A percentile compares a stretch with the other conserved stretches of the same genome.
Evolutionary conservation across 371 early-diverging fungal genomes (phyloP).

Genomic region (Parasitella parasitica): DNA sequence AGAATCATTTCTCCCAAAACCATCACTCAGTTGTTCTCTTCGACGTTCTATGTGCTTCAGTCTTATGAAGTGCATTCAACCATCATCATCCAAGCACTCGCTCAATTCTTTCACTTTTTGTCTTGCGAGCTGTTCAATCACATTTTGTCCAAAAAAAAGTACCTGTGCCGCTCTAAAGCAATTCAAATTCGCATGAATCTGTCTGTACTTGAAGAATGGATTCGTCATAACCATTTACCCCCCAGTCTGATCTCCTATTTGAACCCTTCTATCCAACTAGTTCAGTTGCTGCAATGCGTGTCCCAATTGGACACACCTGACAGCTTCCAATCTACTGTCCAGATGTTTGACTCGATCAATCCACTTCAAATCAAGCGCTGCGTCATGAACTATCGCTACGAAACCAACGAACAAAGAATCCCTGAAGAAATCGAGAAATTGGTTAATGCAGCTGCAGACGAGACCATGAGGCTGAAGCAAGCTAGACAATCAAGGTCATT

Average conservation of each 20-base stretch:
- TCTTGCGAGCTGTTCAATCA: slow-evolving; percentile 82
- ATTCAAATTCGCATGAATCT: slow-evolving; percentile 85
- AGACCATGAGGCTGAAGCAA: slow-evolving; percentile 54
- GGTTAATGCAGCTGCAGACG: slow-evolving; percentile 46
- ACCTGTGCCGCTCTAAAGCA: slow-evolving; percentile 77
- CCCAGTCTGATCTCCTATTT: slow-evolving; percentile 47
- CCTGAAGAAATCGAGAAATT: slow-evolving; percentile 72
- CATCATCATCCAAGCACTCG: slow-evolving; percentile 64
- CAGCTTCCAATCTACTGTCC: slow-evolving; percentile 70
- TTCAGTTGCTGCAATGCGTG: slow-evolving; percentile 80
- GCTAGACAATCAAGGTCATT: slow-evolving; percentile 44
- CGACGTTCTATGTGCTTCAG: slow-evolving; percentile 57
- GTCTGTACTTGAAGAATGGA: slow-evolving; percentile 83
- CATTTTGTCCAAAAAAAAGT: slow-evolving; percentile 74
- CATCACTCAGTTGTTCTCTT: slow-evolving; percentile 62
- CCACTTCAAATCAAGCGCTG: slow-evolving; percentile 70
- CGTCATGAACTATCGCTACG: slow-evolving; percentile 79
- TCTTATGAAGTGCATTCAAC: slow-evolving; percentile 66
- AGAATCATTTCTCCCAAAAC: slow-evolving; percentile 43
- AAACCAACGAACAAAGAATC: slow-evolving; percentile 73
- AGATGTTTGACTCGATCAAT: slow-evolving; percentile 64
- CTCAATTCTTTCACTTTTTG: slow-evolving; percentile 77
- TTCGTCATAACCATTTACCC: slow-evolving; percentile 57
- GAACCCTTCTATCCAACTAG: slow-evolving; percentile 72
- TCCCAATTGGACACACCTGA: slow-evolving; percentile 67